Base-by-base conservation (phyloP, 495 filamentous ascomycete genomes). In the Usnea hakonensis region DNA sequence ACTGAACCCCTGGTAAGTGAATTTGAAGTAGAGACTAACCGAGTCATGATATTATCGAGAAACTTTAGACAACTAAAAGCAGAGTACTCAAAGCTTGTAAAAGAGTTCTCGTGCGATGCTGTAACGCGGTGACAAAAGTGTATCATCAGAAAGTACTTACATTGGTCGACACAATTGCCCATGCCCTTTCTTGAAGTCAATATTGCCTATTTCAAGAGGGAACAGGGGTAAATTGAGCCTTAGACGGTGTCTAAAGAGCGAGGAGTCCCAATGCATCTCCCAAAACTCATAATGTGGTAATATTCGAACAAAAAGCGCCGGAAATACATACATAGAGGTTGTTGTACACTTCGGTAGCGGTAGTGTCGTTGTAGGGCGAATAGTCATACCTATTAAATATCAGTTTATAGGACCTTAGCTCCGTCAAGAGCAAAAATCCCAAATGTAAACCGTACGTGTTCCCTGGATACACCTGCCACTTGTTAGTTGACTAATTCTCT, bases 111-210 rank as follows among this genome's bases (percentile, higher is more conserved):
- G 13, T 48, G 23, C 23, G 23, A 48, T 5, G 4, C 28, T 11
- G 16, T 48, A 28, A 14, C 16, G 26, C 23, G 23, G 23, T 30
- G 30, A 4, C 46, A 13, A n/a, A n/a, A 50, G 23, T 28, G 2
- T 16, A 28, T 2, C 28, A 28, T 14, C 4, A 11, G 17, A 48
- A 3, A 17, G 30, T 50, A 4, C 46, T 50, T 32, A 50, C 46
- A 79, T 62, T 75, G 73, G 60, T 88, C 87, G 36, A 83, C 72
- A 67, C 87, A 89, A 57, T 87, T 88, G 6, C 83, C 85, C 0
- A 76, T 68, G 52, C 74, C 74, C 48, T 52, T 32, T 52, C 28
- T 52, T 28, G 9, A 5, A 17, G 28, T 52, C 28, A 52, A 28
- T 52, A 32, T 52, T 19, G 48, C 28, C 28, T 23, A 5, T 9